A percentile compares a stretch with the other conserved stretches of the same genome.
Evolutionary conservation across 768 basidiomycete species (phyloP).

Genomic region (Termitomyces sp.): DNA sequence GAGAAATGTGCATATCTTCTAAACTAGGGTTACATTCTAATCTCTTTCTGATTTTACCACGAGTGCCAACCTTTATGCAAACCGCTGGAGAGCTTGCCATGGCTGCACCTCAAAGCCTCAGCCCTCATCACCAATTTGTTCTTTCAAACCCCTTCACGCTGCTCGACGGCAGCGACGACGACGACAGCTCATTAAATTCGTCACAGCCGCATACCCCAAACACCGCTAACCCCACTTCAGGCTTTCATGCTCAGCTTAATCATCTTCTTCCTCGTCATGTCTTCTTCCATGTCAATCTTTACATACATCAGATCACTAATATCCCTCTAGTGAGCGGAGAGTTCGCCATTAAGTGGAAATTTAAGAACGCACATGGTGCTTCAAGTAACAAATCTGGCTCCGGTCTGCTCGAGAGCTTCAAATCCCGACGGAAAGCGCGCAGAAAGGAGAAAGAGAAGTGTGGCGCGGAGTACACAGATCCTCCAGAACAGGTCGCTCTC

Average conservation of each 20-base stretch:
- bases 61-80: no score
- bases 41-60: no score
- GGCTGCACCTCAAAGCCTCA: neutral
- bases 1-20: no score
- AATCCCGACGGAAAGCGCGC: constrained; percentile 22
- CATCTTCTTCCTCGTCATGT: constrained; percentile 63
- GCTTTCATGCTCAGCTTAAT: constrained; percentile 53
- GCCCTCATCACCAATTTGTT: constrained; percentile 9
- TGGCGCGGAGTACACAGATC: neutral
- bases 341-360: constrained; percentile 68
- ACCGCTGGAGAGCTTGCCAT: neutral
- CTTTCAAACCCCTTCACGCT: constrained; percentile 15
- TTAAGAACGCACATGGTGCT: constrained; percentile 46
- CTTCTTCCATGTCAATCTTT: constrained; percentile 55
- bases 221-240: constrained; percentile 9
- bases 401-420: constrained; percentile 33
- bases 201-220: constrained; percentile 9
- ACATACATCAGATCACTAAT: constrained; percentile 63
- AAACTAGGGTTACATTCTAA: no score
- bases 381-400: constrained; percentile 31
- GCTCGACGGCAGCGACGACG: constrained; percentile 7
- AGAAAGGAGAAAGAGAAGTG: constrained; percentile 12
- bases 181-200: constrained; percentile 7
- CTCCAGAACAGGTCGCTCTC: neutral
- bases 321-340: constrained; percentile 70